Evolutionary conservation across 1,284 basidiomycete genomes (phyloP).

Genomic region (Pseudozyma sp.): DNA sequence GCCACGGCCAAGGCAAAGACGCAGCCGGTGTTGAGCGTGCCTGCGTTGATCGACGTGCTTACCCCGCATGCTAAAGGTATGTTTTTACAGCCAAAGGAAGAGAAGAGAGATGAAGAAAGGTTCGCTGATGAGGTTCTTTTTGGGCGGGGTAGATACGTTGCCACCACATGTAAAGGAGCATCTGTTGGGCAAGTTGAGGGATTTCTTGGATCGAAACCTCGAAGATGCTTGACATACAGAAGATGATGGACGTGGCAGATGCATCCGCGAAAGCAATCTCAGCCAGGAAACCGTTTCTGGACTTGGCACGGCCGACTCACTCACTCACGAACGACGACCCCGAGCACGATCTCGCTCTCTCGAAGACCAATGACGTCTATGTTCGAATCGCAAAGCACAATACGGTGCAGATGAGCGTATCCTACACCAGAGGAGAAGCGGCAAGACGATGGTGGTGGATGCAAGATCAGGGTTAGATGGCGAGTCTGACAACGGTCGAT

Average conservation of each 20-base stretch:
- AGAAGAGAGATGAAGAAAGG: not conserved
- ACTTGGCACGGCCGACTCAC: too few relatives aligned
- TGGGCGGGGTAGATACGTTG: slow-evolving; percentile 30
- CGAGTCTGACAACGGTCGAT: too few relatives aligned
- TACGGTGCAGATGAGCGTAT: slow-evolving; percentile 53
- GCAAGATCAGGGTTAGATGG: too few relatives aligned
- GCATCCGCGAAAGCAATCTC: too few relatives aligned
- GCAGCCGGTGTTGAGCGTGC: slow-evolving; percentile 24
- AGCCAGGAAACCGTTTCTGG: too few relatives aligned
- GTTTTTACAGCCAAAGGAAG: not conserved
- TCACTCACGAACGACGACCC: not conserved
- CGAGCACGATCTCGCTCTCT: too few relatives aligned
- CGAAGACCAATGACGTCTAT: slow-evolving; percentile 10
- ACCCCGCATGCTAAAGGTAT: slow-evolving; percentile 47
- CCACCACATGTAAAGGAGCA: slow-evolving; percentile 46
- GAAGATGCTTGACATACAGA: slow-evolving; percentile 35
- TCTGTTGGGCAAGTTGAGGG: slow-evolving; percentile 42
- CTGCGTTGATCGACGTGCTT: slow-evolving; percentile 36
- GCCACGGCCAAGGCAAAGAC: slow-evolving; percentile 30
- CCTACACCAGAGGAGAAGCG: slow-evolving; percentile 15
- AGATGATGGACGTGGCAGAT: not conserved
- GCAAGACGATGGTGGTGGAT: too few relatives aligned
- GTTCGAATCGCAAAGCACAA: slow-evolving; percentile 52
- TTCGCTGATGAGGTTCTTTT: not conserved
- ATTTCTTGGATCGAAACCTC: slow-evolving; percentile 53